Evolutionary conservation across 257 asterid species (phyloP).

Genomic region (Gentiana straminea): DNA sequence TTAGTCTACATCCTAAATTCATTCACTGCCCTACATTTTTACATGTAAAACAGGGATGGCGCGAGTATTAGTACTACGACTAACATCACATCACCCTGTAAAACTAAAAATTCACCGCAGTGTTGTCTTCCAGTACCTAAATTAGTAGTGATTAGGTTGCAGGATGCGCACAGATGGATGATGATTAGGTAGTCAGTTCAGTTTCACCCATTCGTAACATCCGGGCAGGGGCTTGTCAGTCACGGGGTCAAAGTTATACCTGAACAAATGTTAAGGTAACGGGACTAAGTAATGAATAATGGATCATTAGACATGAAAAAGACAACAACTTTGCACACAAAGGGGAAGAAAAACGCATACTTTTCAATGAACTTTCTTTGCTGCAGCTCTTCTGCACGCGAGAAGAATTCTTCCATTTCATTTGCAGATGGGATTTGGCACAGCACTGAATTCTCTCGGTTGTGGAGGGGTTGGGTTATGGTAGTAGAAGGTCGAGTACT

Average conservation of each 20-base stretch:
- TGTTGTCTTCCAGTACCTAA: conserved; percentile 8
- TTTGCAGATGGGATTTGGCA: conserved; percentile 13
- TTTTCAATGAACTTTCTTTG: conserved; percentile 20
- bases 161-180: conserved; percentile 8
- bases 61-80: conserved; percentile 7
- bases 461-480: conserved; percentile 3
- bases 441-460: conserved; percentile 7
- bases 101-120: conserved; percentile 7
- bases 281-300: not conserved
- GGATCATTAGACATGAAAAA: not conserved
- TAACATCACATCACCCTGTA: conserved; percentile 9
- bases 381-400: conserved; percentile 14
- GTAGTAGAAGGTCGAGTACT: conserved; percentile 13
- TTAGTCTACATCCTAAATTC: conserved; percentile 21
- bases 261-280: conserved; percentile 2
- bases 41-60: conserved; percentile 16
- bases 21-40: conserved; percentile 14
- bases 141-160: conserved; percentile 9
- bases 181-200: conserved; percentile 7
- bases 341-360: not conserved
- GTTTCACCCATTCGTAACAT: conserved; percentile 23
- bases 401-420: conserved; percentile 16
- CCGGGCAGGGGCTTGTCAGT: conserved; percentile 30
- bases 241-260: conserved; percentile 35
- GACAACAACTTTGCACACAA: not conserved